These are phyloP conservation scores for Rhizopogon roseolus DNA, from an alignment of 768 basidiomycete genomes.

Conservation along the genomic window DNA sequence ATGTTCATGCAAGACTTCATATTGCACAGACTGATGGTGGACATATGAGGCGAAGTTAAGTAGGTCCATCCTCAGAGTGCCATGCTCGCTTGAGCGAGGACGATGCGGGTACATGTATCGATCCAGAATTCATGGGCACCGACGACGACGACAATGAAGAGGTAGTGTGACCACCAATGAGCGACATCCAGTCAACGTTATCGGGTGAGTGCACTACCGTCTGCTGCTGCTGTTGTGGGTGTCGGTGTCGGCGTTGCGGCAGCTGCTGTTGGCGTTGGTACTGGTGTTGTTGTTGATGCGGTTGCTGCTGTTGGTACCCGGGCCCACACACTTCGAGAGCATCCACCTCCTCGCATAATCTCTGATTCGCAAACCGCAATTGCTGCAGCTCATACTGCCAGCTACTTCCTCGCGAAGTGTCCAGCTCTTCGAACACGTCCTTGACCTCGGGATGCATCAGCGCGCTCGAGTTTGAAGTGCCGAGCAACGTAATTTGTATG, in stretches of 20 bases:
- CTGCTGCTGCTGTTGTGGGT: constrained; percentile 1
- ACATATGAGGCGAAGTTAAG: neutral
- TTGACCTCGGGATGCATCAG: constrained; percentile 13
- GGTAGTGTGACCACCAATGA: neutral
- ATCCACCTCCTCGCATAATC: constrained; percentile 54
- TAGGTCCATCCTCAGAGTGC: constrained; percentile 16
- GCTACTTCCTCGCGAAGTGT: constrained; percentile 61
- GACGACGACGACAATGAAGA: constrained; percentile 24
- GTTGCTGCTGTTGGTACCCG: neutral
- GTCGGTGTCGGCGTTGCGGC: constrained; percentile 5
- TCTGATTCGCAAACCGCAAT: constrained; percentile 65
- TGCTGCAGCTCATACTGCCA: constrained; percentile 96
- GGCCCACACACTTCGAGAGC: constrained; percentile 28
- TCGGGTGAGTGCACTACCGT: constrained; percentile 1
- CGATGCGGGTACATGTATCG: constrained; percentile 1
- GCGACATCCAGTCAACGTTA: neutral
- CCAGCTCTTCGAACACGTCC: constrained; percentile 72
- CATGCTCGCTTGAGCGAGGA: constrained; percentile 23
- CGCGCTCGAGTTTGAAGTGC: neutral
- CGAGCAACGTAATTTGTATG: constrained; percentile 23
- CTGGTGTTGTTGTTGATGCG: neutral
- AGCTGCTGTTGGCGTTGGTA: constrained; percentile 4
- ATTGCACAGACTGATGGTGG: neutral
- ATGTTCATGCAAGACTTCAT: neutral
- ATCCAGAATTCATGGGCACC: constrained; percentile 14